Base-by-base conservation (phyloP, 148 eudicot species). In the Arctostaphylos glauca region DNA sequence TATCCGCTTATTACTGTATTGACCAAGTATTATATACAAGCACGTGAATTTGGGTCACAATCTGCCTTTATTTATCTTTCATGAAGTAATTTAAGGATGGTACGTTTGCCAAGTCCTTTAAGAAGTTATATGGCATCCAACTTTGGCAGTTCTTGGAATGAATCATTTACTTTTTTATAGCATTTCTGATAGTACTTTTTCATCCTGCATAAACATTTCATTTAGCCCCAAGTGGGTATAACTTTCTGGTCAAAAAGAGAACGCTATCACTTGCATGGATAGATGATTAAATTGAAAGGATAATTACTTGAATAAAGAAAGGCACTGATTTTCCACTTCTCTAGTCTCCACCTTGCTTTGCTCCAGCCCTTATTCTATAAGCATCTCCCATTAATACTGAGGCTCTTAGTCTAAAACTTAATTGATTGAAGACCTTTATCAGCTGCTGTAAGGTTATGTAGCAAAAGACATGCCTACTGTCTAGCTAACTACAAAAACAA, bases 171-270 rank as follows among this genome's bases (percentile, higher is more conserved):
- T 3, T 55, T 78, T 46, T 38, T 68, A 41, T 14, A 41, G 74
- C 70, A 1, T 14, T 68, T 68, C 18, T 15, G 10, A 12, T 18
- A 58, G 47, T 10, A 44, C 19, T 59, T 48, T 47, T 59, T 44
- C 47, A 75, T 79, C 54, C 25, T n/a, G 25, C 81, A 43, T 38
- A n/a, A 58, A n/a, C 43, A 16, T 55, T 15, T 44, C 53, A 58
- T 25, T 78, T 58, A 21, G 52, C 59, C 70, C 38, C 25, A 56
- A 79, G 52, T 60, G 81, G 80, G 67, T 10, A 59, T 16, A 62
- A 66, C 74, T 80, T 80, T 66, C 25, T 19, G 14, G 47, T 64
- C 81, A 80, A 80, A 78, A 64, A 21, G 47, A 14, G 82, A 14
- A 31, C 67, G n/a, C 46, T 23, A 50, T 62, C 58, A 66, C 54